Percentiles rank a stretch among this genome's conserved stretches.
phyloP scores from a whole-genome alignment of 2,329 filamentous ascomycete species.

The Colletotrichum caudatum region DNA sequence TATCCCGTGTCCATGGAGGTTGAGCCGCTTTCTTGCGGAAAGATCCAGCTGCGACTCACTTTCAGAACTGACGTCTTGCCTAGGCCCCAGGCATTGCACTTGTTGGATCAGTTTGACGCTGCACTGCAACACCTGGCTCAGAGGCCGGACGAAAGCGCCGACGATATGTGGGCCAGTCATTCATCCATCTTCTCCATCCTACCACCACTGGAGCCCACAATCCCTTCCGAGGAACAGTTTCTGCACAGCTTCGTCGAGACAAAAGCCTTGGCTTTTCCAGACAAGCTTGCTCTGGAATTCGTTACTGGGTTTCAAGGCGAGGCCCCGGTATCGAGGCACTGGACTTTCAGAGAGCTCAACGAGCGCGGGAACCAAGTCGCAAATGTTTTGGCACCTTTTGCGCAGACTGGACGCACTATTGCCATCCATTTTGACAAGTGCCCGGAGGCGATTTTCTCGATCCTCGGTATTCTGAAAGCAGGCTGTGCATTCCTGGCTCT shows the following conservation, averaged over 20 bases:
- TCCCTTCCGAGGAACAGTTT: slow-evolving; percentile 70
- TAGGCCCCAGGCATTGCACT: slow-evolving; percentile 70
- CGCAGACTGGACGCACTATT: slow-evolving; percentile 70
- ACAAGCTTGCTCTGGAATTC: slow-evolving; percentile 81
- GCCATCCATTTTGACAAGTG: slow-evolving; percentile 88
- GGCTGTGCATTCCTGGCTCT: slow-evolving; percentile 86
- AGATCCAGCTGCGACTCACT: slow-evolving; percentile 73
- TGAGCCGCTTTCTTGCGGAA: slow-evolving; percentile 63
- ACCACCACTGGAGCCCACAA: slow-evolving; percentile 67
- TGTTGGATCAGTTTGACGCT: slow-evolving; percentile 79
- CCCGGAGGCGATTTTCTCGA: slow-evolving; percentile 84
- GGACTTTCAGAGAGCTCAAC: slow-evolving; percentile 83
- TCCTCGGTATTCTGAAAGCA: slow-evolving; percentile 84
- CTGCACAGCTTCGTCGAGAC: slow-evolving; percentile 84
- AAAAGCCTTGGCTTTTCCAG: slow-evolving; percentile 66
- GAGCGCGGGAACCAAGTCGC: slow-evolving; percentile 79
- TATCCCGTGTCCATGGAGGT: slow-evolving; percentile 87
- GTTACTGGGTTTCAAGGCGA: slow-evolving; percentile 66
- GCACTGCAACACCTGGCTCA: slow-evolving; percentile 70
- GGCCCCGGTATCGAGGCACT: slow-evolving; percentile 62
- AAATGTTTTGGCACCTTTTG: slow-evolving; percentile 66
- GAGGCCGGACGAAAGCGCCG: slow-evolving; percentile 56
- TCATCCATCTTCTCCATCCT: slow-evolving; percentile 71
- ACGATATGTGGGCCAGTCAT: slow-evolving; percentile 51
- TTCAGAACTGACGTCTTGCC: slow-evolving; percentile 76